phyloP scores from a whole-genome alignment of 73 alveolate species.

The Paramecium sonneborni region DNA sequence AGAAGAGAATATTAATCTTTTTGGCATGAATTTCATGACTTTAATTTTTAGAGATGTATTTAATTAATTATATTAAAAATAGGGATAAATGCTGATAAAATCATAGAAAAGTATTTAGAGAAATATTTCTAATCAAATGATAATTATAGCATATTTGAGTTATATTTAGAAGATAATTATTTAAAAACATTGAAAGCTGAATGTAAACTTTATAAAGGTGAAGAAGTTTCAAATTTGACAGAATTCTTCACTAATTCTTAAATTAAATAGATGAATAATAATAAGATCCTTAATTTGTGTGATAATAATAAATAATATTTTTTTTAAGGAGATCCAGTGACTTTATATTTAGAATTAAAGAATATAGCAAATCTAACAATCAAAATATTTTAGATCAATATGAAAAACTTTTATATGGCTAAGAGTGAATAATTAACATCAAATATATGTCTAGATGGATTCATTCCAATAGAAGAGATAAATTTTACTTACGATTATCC shows the following conservation, averaged over 20 bases:
- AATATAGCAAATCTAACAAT: slow-evolving; percentile 78
- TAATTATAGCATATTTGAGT: neutral
- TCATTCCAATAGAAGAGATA: slow-evolving; percentile 78
- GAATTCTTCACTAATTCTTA: neutral
- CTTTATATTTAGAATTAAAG: slow-evolving; percentile 71
- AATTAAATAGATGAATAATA: slow-evolving; percentile 32
- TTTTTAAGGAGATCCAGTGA: slow-evolving; percentile 76
- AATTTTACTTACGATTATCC: slow-evolving; percentile 68
- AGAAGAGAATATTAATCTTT: neutral
- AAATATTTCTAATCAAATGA: neutral
- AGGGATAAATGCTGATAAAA: neutral
- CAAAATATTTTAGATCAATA: slow-evolving; percentile 78
- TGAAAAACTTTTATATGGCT: slow-evolving; percentile 78
- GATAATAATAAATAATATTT: slow-evolving; percentile 72
- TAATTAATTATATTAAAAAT: neutral
- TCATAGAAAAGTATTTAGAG: neutral
- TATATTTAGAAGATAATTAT: neutral
- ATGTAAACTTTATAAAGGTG: slow-evolving; percentile 12
- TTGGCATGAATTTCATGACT: neutral
- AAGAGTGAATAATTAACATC: slow-evolving; percentile 71
- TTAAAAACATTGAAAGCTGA: neutral
- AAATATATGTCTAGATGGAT: slow-evolving; percentile 85
- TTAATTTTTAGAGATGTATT: neutral
- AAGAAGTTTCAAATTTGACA: neutral
- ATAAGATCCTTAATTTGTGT: slow-evolving; percentile 49